These are phyloP conservation scores for Phytophthora pluvialis DNA, from an alignment of 352 stramenopile species.

Conservation along the genomic window DNA sequence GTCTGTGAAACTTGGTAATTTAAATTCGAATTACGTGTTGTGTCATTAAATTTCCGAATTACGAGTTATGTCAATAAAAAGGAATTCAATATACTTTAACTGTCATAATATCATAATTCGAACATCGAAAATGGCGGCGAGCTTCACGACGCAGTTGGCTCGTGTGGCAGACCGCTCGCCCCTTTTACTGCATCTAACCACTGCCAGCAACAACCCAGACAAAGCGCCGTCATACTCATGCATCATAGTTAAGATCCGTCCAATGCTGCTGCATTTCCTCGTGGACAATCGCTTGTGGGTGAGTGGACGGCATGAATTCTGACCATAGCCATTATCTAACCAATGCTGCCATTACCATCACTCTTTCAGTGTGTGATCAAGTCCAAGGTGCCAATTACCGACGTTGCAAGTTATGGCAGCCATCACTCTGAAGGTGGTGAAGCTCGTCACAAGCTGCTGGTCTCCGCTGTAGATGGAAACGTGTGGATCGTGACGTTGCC, in stretches of 20 bases:
- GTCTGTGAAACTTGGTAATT: no score
- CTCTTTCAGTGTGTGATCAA: slow-evolving; percentile 50
- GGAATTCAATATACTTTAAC: no score
- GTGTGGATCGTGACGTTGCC: slow-evolving; percentile 62
- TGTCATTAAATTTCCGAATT: no score
- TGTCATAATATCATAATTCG: not conserved
- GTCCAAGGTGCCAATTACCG: slow-evolving; percentile 48
- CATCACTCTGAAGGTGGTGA: not conserved
- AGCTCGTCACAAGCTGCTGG: slow-evolving; percentile 31
- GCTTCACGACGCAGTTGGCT: slow-evolving; percentile 36
- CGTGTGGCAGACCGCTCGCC: slow-evolving; percentile 47
- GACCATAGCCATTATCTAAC: not conserved
- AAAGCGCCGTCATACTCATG: not conserved
- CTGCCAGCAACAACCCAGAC: not conserved
- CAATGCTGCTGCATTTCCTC: slow-evolving; percentile 56
- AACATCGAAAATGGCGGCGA: not conserved
- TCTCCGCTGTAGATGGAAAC: slow-evolving; percentile 46
- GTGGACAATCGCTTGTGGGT: slow-evolving; percentile 53
- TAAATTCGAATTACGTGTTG: no score
- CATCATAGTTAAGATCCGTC: slow-evolving; percentile 52
- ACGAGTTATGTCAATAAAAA: no score
- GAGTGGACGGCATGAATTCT: not conserved
- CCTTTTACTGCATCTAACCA: slow-evolving; percentile 29
- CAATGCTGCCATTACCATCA: slow-evolving; percentile 1
- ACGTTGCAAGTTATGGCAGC: slow-evolving; percentile 27